Conservation (phyloP, 176 grass and related monocot genomes). For the Cenchrus purpureus region DNA sequence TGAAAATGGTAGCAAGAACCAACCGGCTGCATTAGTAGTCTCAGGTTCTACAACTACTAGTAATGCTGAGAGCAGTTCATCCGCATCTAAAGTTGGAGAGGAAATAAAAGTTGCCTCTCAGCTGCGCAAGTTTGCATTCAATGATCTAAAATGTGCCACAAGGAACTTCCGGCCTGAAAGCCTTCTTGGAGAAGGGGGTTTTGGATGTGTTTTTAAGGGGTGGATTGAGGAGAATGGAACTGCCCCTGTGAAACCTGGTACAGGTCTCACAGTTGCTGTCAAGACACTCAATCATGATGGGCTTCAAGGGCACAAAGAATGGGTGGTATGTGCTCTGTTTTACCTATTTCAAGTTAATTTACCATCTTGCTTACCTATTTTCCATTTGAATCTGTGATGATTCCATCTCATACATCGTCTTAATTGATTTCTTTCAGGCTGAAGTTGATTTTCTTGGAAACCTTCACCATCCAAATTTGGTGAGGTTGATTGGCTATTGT, state of each 20-base stretch:
- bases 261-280: constrained; percentile 92
- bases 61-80: constrained; percentile 80
- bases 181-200: constrained; percentile 84
- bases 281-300: constrained; percentile 92
- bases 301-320: constrained; percentile 94
- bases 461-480: constrained; percentile 77
- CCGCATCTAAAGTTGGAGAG: constrained; percentile 73
- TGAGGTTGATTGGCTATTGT: constrained; percentile 83
- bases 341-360: constrained; percentile 8
- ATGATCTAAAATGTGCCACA: constrained; percentile 78
- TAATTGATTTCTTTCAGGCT: constrained; percentile 48
- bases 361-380: constrained; percentile 5
- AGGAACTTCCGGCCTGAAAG: constrained; percentile 86
- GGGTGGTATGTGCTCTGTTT: constrained; percentile 64
- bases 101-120: constrained; percentile 82
- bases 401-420: constrained; percentile 2
- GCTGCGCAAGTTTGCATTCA: constrained; percentile 79
- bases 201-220: constrained; percentile 94
- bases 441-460: constrained; percentile 93
- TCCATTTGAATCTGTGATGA: constrained; percentile 19
- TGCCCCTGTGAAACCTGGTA: constrained; percentile 84
- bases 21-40: constrained; percentile 63
- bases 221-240: constrained; percentile 93
- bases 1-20: constrained; percentile 80
- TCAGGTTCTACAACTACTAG: constrained; percentile 85